Percentiles rank a stretch among this genome's conserved stretches.
These are phyloP conservation scores for Cystobasidium sp. DNA, from an alignment of 1,284 basidiomycete species.

Conservation along the genomic window DNA sequence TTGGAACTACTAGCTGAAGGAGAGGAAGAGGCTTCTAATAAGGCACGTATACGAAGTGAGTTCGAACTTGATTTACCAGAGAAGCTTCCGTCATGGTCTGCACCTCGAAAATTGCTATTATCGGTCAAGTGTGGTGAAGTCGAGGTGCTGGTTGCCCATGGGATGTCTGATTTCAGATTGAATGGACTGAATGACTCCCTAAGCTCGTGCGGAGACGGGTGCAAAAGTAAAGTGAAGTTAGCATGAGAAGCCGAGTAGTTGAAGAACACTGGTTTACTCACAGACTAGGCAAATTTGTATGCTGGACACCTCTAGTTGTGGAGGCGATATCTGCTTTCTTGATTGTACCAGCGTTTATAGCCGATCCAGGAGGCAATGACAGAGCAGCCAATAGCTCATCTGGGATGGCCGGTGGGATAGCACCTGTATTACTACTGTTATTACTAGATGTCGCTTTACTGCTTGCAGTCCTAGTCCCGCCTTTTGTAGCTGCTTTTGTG, in stretches of 20 bases:
- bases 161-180: not conserved
- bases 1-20: too few species aligned
- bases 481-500: constrained; percentile 5
- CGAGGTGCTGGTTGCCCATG: not conserved
- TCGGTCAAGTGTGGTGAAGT: not conserved
- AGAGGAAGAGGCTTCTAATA: too few species aligned
- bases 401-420: constrained; percentile 20
- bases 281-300: not conserved
- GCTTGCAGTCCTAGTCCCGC: not conserved
- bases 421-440: not conserved
- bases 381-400: constrained; percentile 34
- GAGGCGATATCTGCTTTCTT: not conserved
- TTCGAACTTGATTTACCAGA: not conserved
- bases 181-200: constrained; percentile 1
- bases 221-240: not conserved
- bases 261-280: not conserved
- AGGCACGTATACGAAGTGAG: not conserved
- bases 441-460: not conserved
- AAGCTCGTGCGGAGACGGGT: not conserved
- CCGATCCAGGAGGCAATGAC: constrained; percentile 6
- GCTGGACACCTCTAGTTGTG: not conserved
- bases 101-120: too few species aligned
- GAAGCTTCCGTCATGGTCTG: not conserved
- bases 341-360: not conserved
- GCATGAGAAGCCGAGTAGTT: not conserved